Evolutionary conservation across 768 basidiomycete genomes (phyloP).

Genomic region (Lentinula sp.): DNA sequence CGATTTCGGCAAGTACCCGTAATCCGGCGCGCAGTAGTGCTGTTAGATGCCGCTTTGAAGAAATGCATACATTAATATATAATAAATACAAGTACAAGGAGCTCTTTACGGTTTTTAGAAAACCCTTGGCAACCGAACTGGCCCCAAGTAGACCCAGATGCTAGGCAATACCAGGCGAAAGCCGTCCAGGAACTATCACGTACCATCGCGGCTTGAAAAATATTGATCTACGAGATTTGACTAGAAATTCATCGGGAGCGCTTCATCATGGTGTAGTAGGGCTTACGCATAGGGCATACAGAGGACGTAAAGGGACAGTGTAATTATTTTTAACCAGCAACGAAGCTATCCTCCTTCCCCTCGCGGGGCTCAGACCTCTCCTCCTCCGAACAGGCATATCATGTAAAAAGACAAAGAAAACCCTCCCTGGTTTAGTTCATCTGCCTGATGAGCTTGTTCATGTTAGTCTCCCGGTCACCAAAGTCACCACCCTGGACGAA

Average conservation of each 20-base stretch:
- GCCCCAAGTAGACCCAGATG: not conserved
- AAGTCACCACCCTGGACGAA: conserved; percentile 95
- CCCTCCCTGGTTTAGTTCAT: conserved; percentile 60
- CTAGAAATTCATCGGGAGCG: not conserved
- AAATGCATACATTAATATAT: too few species aligned
- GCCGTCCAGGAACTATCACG: not conserved
- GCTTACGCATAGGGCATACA: conserved; percentile 11
- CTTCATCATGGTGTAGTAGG: not conserved
- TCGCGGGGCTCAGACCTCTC: conserved; percentile 4
- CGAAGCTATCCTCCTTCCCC: not conserved
- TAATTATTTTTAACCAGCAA: conserved; percentile 6
- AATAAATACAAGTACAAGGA: too few species aligned
- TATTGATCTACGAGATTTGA: too few species aligned
- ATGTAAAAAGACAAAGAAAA: not conserved
- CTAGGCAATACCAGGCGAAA: not conserved
- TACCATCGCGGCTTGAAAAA: not conserved
- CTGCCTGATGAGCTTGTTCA: conserved; percentile 95
- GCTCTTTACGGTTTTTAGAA: too few species aligned
- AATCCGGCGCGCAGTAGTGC: not conserved
- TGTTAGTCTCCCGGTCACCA: conserved; percentile 94
- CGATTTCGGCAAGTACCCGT: not conserved
- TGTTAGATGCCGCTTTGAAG: too few species aligned
- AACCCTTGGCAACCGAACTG: too few species aligned
- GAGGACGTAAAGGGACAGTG: not conserved
- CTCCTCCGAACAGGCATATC: conserved; percentile 9